These are phyloP conservation scores for Cornus suecica DNA, from an alignment of 148 eudicot species.

Conservation along the genomic window DNA sequence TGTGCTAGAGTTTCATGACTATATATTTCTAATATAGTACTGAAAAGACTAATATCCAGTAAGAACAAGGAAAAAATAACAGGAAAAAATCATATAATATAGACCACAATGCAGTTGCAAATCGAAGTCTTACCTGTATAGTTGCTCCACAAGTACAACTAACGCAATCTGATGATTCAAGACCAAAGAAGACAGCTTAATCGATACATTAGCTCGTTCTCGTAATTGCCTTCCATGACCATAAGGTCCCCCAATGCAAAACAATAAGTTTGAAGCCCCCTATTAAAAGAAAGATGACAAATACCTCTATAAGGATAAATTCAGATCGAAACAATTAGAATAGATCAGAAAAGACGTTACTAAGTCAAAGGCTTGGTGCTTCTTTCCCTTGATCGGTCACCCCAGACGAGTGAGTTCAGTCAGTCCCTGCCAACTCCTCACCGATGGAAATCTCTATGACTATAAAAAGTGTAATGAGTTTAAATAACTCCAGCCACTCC, in stretches of 20 bases:
- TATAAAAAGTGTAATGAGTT: neutral
- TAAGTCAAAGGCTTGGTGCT: neutral
- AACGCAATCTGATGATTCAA: constrained; percentile 87
- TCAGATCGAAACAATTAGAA: neutral
- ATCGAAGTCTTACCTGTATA: constrained; percentile 57
- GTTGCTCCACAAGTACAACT: constrained; percentile 79
- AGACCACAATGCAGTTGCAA: neutral
- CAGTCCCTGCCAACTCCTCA: no score
- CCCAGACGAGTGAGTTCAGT: no score
- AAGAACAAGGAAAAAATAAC: no score
- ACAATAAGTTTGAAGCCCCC: constrained; percentile 70
- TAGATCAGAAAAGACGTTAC: neutral
- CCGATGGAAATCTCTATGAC: no score
- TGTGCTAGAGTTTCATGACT: no score
- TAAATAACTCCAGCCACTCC: neutral
- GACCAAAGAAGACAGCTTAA: constrained; percentile 72
- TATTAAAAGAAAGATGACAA: constrained; percentile 11
- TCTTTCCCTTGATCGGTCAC: neutral
- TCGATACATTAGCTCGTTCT: constrained; percentile 58
- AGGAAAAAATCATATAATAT: neutral
- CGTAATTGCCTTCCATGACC: constrained; percentile 77
- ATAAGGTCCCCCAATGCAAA: constrained; percentile 88
- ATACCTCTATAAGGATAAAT: neutral
- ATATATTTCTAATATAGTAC: no score
- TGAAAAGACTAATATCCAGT: no score